These are phyloP conservation scores for Hanseniaspora uvarum DNA, from an alignment of 1,139 yeast genomes.

Conservation along the genomic window DNA sequence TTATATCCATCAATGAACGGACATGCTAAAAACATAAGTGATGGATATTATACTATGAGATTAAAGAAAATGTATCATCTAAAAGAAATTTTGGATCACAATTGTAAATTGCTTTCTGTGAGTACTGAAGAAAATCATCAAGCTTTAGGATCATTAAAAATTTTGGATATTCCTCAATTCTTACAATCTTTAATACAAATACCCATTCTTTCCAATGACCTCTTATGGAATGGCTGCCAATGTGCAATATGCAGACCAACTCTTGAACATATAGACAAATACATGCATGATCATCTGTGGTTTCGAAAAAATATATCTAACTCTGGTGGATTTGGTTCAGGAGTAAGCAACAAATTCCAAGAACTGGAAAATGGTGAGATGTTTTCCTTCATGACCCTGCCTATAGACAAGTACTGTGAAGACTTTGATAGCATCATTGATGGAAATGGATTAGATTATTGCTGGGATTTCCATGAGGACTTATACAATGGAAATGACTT, in stretches of 20 bases:
- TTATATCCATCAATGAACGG: conserved; percentile 14
- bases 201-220: conserved; percentile 12
- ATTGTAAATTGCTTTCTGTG: background rate
- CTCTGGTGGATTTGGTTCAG: conserved; percentile 17
- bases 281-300: conserved; percentile 15
- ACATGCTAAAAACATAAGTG: conserved; percentile 14
- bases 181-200: conserved; percentile 12
- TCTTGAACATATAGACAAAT: background rate
- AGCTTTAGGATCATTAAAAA: background rate
- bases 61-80: conserved; percentile 1
- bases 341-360: conserved; percentile 8
- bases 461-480: conserved; percentile 15
- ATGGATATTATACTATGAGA: conserved; percentile 12
- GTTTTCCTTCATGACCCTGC: conserved; percentile 11
- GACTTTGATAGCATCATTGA: conserved; percentile 5
- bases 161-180: conserved; percentile 10
- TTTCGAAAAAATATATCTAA: conserved; percentile 13
- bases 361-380: conserved; percentile 15
- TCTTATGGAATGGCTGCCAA: conserved; percentile 15
- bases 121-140: background rate
- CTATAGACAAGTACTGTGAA: conserved; percentile 9
- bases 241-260: conserved; percentile 5
- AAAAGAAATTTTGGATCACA: background rate
- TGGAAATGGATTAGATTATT: conserved; percentile 5
- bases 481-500: conserved; percentile 7